Conservation (phyloP, 768 basidiomycete genomes). For the Mycena vitilis region DNA sequence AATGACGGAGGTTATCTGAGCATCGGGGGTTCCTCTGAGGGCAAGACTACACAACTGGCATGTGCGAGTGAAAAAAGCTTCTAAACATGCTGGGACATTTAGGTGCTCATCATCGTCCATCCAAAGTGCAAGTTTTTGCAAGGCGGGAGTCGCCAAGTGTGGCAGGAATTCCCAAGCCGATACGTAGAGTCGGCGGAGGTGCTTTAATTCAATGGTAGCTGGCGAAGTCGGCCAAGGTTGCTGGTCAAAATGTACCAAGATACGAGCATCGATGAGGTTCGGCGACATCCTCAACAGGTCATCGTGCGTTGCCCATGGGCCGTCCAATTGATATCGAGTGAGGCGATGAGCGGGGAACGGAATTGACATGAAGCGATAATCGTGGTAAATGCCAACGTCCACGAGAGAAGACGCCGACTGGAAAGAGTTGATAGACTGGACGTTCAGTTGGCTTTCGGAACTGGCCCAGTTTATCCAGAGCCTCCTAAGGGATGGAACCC, state of each 20-base stretch:
- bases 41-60: too few species aligned
- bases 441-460: neutral
- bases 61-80: too few species aligned
- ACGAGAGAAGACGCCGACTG: neutral
- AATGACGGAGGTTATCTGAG: too few species aligned
- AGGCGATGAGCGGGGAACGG: neutral
- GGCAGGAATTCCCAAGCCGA: neutral
- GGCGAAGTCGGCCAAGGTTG: neutral
- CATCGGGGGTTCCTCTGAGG: too few species aligned
- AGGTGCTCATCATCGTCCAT: neutral
- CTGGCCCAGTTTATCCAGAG: conserved; percentile 5
- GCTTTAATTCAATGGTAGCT: neutral
- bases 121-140: neutral
- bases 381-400: neutral
- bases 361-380: neutral
- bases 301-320: conserved; percentile 9
- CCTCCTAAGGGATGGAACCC: neutral
- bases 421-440: conserved; percentile 7
- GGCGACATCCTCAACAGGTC: neutral
- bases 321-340: conserved; percentile 6
- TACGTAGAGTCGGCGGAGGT: neutral
- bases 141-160: neutral
- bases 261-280: conserved; percentile 13
- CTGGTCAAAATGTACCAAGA: neutral
- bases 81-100: too few species aligned